Evolutionary conservation across 2,329 filamentous ascomycete genomes (phyloP).

Genomic region (Triangularia verruculosa): DNA sequence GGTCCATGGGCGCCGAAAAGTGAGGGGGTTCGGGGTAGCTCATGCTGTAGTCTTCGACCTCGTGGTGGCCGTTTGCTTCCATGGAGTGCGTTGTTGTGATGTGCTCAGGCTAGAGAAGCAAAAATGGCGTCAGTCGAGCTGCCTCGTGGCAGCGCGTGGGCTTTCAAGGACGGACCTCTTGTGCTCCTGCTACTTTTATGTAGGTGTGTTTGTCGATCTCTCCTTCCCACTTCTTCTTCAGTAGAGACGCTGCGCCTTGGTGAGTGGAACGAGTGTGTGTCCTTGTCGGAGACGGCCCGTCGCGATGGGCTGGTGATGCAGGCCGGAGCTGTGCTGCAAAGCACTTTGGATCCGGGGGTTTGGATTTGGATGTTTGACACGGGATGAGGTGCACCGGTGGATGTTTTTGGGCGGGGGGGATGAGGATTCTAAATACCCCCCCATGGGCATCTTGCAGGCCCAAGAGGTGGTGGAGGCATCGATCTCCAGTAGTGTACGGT

Average conservation of each 20-base stretch:
- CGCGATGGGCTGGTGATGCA: neutral
- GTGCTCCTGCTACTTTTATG: slow-evolving; percentile 22
- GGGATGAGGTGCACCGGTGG: slow-evolving; percentile 14
- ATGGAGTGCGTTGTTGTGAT: slow-evolving; percentile 12
- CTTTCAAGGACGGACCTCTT: slow-evolving; percentile 22
- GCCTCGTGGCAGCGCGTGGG: slow-evolving; percentile 13
- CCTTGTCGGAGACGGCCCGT: slow-evolving; percentile 4
- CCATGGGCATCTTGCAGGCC: slow-evolving; percentile 22
- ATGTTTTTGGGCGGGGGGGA: slow-evolving; percentile 17
- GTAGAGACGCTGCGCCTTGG: neutral
- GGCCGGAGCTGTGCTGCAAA: slow-evolving; percentile 2
- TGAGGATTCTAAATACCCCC: slow-evolving; percentile 31
- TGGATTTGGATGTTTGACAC: slow-evolving; percentile 18
- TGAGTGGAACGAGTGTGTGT: slow-evolving; percentile 9
- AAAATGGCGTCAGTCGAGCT: slow-evolving; percentile 20
- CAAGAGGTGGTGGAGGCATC: slow-evolving; percentile 27
- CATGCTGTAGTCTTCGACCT: slow-evolving; percentile 40
- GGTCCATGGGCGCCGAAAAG: slow-evolving; percentile 45
- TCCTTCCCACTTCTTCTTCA: neutral
- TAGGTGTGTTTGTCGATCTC: neutral
- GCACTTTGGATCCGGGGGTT: slow-evolving; percentile 12
- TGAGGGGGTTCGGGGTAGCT: slow-evolving; percentile 46
- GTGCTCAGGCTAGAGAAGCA: slow-evolving; percentile 20
- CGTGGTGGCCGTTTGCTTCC: slow-evolving; percentile 19
- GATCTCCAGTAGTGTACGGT: slow-evolving; percentile 28